phyloP scores from a whole-genome alignment of 2,329 filamentous ascomycete species.

The Scedosporium boydii region DNA sequence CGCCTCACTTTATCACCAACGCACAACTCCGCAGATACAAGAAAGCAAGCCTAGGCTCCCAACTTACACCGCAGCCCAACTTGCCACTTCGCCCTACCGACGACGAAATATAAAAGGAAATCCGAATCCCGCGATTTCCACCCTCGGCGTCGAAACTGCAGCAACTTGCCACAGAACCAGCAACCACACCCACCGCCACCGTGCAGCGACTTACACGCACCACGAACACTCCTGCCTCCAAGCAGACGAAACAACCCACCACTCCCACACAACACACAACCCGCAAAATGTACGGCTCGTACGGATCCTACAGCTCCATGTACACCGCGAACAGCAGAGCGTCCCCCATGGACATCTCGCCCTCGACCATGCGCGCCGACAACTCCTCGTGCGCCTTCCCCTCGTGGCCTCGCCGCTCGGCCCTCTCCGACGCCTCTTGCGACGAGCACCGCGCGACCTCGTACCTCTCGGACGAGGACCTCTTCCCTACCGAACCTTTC shows the following conservation, averaged over 20 bases:
- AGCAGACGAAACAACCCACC: conserved; percentile 2
- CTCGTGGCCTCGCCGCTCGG: conserved; percentile 48
- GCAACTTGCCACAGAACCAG: neutral
- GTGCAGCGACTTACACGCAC: conserved; percentile 5
- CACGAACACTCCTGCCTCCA: conserved; percentile 4
- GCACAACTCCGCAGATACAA: neutral
- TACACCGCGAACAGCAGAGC: conserved; percentile 22
- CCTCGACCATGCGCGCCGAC: conserved; percentile 26
- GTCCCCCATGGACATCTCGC: conserved; percentile 34
- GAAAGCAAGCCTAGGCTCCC: neutral
- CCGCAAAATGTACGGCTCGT: conserved; percentile 36
- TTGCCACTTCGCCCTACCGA: neutral
- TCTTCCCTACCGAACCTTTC: conserved; percentile 42
- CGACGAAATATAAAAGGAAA: neutral
- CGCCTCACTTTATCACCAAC: neutral
- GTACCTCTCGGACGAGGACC: conserved; percentile 55
- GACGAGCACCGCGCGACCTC: conserved; percentile 35
- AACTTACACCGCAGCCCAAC: neutral
- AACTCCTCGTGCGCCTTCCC: conserved; percentile 43
- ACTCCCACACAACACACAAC: conserved; percentile 2
- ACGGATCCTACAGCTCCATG: conserved; percentile 41
- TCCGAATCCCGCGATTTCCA: neutral
- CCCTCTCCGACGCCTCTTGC: conserved; percentile 30
- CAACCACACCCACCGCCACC: neutral
- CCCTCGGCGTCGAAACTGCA: neutral